phyloP scores from a whole-genome alignment of 2,329 filamentous ascomycete genomes.

The Exophiala xenobiotica region DNA sequence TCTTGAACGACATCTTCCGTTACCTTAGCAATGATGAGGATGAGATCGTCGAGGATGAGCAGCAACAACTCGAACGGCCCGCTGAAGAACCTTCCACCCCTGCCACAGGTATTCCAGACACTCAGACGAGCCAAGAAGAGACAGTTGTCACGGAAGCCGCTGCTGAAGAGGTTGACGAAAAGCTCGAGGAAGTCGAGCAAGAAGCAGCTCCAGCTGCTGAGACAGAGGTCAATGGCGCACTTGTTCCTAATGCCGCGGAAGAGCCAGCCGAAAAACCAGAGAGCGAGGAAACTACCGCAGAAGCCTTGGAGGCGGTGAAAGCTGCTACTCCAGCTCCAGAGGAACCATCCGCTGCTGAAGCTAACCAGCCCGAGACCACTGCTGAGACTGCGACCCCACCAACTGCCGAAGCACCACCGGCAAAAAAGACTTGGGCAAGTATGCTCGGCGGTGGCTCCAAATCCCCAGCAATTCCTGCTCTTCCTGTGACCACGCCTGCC shows the following conservation, averaged over 20 bases:
- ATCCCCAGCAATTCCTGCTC: conserved; percentile 40
- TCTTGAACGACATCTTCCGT: conserved; percentile 96
- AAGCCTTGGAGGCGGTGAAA: conserved; percentile 14
- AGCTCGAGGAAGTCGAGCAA: conserved; percentile 62
- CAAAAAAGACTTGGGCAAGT: conserved; percentile 62
- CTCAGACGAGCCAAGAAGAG: conserved; percentile 41
- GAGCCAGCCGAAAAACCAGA: conserved; percentile 34
- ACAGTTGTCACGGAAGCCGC: conserved; percentile 43
- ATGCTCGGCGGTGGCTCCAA: conserved; percentile 48
- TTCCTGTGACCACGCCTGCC: conserved; percentile 38
- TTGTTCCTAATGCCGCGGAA: conserved; percentile 42
- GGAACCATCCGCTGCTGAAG: conserved; percentile 14
- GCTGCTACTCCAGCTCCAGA: conserved; percentile 58
- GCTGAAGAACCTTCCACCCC: conserved; percentile 33
- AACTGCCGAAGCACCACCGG: conserved; percentile 52
- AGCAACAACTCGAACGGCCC: conserved; percentile 32
- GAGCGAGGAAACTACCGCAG: conserved; percentile 17
- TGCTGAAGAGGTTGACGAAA: conserved; percentile 65
- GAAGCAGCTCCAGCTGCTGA: conserved; percentile 40
- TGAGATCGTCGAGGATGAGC: conserved; percentile 50
- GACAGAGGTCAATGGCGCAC: conserved; percentile 45
- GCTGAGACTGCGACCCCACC: conserved; percentile 46
- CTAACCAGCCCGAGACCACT: conserved; percentile 54
- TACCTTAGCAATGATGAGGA: conserved; percentile 82
- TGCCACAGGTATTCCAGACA: conserved; percentile 45